Evolutionary conservation across 2,329 filamentous ascomycete species (phyloP).

Genomic region (Claviceps sp.): DNA sequence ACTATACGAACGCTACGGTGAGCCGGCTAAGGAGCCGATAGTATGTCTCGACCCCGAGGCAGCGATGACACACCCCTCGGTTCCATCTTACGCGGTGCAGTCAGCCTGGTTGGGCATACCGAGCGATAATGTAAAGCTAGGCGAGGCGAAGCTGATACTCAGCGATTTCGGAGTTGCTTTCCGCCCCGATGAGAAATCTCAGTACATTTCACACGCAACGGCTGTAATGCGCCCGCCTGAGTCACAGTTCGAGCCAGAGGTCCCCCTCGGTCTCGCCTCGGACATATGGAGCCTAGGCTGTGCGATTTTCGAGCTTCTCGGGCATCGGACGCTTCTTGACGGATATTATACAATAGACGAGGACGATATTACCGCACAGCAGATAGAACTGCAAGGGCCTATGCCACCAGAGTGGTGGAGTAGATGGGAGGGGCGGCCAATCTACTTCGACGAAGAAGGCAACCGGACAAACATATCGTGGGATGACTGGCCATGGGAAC

Average conservation of each 20-base stretch:
- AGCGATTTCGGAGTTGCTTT: slow-evolving; percentile 13
- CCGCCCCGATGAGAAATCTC: slow-evolving; percentile 12
- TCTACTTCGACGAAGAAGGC: too few relatives aligned
- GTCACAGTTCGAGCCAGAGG: slow-evolving; percentile 1
- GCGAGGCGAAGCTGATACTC: slow-evolving; percentile 10
- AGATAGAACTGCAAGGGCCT: too few relatives aligned
- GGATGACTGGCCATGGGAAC: too few relatives aligned
- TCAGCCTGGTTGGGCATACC: slow-evolving; percentile 18
- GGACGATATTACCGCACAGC: not conserved
- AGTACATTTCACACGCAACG: slow-evolving; percentile 6
- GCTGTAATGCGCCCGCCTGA: slow-evolving; percentile 18
- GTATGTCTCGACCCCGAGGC: too few relatives aligned
- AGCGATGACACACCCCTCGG: too few relatives aligned
- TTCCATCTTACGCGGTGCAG: slow-evolving; percentile 4
- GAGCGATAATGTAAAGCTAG: too few relatives aligned
- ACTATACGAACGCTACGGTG: slow-evolving; percentile 14
- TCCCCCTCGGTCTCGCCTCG: slow-evolving; percentile 19
- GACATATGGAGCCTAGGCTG: slow-evolving; percentile 28
- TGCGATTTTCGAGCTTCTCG: slow-evolving; percentile 22
- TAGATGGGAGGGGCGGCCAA: slow-evolving; percentile 6
- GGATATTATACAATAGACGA: slow-evolving; percentile 2
- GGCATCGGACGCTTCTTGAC: slow-evolving; percentile 10
- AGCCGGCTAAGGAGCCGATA: slow-evolving; percentile 5
- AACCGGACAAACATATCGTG: too few relatives aligned
- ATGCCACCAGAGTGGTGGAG: too few relatives aligned